Base-by-base conservation (phyloP, 768 basidiomycete species). In the Albatrellus ellisii region DNA sequence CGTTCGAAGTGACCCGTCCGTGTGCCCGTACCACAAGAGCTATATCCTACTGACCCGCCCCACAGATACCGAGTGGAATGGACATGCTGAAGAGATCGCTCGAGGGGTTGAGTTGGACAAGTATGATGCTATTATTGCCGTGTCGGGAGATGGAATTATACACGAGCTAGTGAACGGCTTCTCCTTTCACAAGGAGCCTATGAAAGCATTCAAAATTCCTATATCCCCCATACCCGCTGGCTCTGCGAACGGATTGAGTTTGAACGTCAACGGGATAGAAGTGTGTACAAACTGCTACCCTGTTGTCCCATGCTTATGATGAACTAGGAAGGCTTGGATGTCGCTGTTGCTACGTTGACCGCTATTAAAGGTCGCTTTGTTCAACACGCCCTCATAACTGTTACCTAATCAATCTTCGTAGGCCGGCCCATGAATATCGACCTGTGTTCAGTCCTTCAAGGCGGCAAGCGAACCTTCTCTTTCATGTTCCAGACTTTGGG, bases 151-250 rank as follows among this genome's bases (percentile, higher is more conserved):
- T 52, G 89, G 89, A 6, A 66, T 87, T 26, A 54, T 88, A 12
- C 82, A 90, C 53, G 89, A 92, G 60, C 67, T 87, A 18, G 51
- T 89, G 55, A 92, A 92, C 53, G 89, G 88, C 2, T 74, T 90
- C 43, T 76, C 81, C 2, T 63, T 76, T 41, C 79, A 83, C 44
- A 58, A 63, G 22, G 63, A 77, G 27, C 73, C 79, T 2, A 56
- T 62, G 26, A 66, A 64, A 36, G 87, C 82, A 0, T 71, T 90
- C 43, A 56, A 54, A 34, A 74, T 76, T 24, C 85, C 89, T 1
- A 60, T 92, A 20, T 75, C 77, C 0, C 85, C 80, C 3, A 75
- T 91, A 53, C 85, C 89, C 4, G 77, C 80, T 14, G 87, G 87
- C 2, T 84, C 84, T 10, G 87, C 80, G 4, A 91, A 91, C 49